phyloP scores from a whole-genome alignment of 345 rosid species.

The Dovyalis caffra region DNA sequence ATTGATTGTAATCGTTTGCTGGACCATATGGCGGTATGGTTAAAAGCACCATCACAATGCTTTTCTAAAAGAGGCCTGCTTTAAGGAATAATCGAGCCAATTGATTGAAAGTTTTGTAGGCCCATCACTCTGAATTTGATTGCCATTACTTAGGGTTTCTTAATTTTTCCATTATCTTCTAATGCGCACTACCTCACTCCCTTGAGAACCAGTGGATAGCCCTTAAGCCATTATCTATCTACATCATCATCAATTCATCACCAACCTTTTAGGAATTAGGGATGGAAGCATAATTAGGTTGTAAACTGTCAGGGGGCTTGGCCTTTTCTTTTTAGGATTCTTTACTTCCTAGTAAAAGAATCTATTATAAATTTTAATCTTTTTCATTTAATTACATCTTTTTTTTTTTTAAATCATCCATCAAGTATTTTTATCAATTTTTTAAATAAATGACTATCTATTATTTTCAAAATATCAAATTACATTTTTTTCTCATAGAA shows the following conservation, averaged over 20 bases:
- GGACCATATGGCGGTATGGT: not conserved
- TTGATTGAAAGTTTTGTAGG: not conserved
- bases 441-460: no score
- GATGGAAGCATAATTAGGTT: not conserved
- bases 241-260: no score
- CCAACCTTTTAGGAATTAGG: not conserved
- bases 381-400: no score
- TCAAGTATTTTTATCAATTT: no score
- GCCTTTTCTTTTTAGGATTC: not conserved
- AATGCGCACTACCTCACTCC: not conserved
- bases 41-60: constrained; percentile 10
- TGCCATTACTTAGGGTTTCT: no score
- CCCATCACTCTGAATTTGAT: not conserved
- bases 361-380: no score
- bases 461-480: no score
- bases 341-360: not conserved
- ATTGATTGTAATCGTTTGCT: not conserved
- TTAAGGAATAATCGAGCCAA: not conserved
- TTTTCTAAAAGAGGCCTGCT: not conserved
- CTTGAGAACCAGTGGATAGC: not conserved
- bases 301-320: not conserved
- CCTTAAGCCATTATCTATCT: not conserved
- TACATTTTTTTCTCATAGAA: no score
- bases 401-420: no score
- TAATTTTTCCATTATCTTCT: not conserved